Evolutionary conservation across 306 rosid species (phyloP).

Genomic region (Prunus mongolica): DNA sequence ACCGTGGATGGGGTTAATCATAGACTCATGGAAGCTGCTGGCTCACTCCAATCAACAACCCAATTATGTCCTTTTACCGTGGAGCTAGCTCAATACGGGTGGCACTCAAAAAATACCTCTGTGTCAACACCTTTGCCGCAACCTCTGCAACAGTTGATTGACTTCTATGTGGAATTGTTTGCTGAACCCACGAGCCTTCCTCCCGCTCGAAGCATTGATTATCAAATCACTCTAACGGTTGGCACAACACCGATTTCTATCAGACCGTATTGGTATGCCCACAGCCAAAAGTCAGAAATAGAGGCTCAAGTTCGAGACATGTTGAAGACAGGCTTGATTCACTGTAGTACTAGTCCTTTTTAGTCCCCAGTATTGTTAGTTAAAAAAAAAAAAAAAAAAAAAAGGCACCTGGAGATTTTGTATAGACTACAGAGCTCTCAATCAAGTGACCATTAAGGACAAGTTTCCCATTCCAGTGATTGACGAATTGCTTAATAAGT

Average conservation of each 20-base stretch:
- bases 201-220: rapidly evolving
- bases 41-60: background rate
- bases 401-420: background rate
- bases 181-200: background rate
- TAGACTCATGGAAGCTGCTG: too few relatives aligned
- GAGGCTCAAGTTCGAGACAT: background rate
- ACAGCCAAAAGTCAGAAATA: background rate
- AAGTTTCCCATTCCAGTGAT: background rate
- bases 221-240: rapidly evolving
- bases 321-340: background rate
- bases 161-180: too few relatives aligned
- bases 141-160: too few relatives aligned
- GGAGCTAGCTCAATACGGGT: too few relatives aligned
- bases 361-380: background rate
- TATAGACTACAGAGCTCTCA: background rate
- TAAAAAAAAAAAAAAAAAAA: too few relatives aligned
- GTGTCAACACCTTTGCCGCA: too few relatives aligned
- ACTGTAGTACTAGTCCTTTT: rapidly evolving
- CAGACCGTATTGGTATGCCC: rapidly evolving
- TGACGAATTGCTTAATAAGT: background rate
- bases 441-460: background rate
- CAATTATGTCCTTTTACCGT: too few relatives aligned
- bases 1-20: background rate
- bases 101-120: too few relatives aligned
- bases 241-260: rapidly evolving